Conservation (phyloP, 202 grass and related monocot species). For the Dendrocalamus latiflorus region DNA sequence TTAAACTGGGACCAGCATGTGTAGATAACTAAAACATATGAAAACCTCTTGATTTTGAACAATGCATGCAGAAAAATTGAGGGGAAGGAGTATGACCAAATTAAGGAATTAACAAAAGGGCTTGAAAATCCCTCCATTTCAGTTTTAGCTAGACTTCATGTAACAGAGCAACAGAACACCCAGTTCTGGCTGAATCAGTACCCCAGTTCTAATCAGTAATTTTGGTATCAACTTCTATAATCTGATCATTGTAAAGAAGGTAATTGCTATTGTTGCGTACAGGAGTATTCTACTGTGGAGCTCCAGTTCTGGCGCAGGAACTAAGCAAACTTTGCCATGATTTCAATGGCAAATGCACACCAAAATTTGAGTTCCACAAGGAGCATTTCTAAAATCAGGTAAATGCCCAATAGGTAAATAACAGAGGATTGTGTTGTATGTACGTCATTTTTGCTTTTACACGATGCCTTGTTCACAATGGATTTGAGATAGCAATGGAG, state of each 20-base stretch:
- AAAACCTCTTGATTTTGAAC: not conserved
- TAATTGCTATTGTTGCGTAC: conserved; percentile 32
- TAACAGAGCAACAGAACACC: not conserved
- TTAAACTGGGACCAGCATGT: not conserved
- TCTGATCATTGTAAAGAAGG: conserved; percentile 18
- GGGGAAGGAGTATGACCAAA: not conserved
- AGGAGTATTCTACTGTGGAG: conserved; percentile 93
- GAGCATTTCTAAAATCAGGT: conserved; percentile 72
- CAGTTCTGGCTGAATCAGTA: no score
- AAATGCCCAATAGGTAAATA: conserved; percentile 12
- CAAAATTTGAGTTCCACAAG: conserved; percentile 91
- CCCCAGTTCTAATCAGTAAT: conserved; percentile 17
- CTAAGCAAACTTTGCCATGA: conserved; percentile 75
- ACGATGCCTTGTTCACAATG: no score
- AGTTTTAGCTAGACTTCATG: not conserved
- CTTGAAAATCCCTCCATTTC: not conserved
- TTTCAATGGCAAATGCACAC: conserved; percentile 60
- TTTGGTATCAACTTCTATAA: not conserved
- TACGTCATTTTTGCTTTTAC: no score
- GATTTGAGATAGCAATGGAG: conserved; percentile 13
- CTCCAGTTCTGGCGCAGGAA: conserved; percentile 73
- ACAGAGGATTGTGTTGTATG: conserved; percentile 5
- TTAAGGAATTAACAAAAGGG: not conserved
- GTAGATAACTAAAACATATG: not conserved
- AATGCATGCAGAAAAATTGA: not conserved